A percentile compares a stretch with the other conserved stretches of the same genome.
phyloP scores from a whole-genome alignment of 805 yeast species.

The Myxozyma monticola region DNA sequence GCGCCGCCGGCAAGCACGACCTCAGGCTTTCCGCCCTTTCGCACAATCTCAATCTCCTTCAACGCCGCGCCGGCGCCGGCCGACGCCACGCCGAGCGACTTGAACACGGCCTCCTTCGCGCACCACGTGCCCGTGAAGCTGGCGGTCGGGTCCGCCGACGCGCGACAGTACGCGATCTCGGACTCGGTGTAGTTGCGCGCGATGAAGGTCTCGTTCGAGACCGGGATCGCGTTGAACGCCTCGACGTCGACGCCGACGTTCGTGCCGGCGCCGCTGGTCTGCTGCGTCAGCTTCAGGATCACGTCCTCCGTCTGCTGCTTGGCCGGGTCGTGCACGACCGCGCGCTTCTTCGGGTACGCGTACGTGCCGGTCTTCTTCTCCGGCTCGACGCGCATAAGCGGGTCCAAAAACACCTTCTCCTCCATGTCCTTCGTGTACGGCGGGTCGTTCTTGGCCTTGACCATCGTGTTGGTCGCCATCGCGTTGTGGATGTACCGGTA shows the following conservation, averaged over 20 bases:
- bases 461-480: slow-evolving; percentile 83
- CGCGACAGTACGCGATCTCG: slow-evolving; percentile 76
- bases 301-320: slow-evolving; percentile 60
- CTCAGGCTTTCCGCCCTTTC: slow-evolving; percentile 69
- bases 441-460: slow-evolving; percentile 88
- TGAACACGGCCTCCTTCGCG: slow-evolving; percentile 98
- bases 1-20: slow-evolving; percentile 81
- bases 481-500: slow-evolving; percentile 96
- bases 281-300: slow-evolving; percentile 55
- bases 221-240: slow-evolving; percentile 73
- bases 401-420: slow-evolving; percentile 89
- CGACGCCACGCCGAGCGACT: slow-evolving; percentile 83
- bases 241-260: slow-evolving; percentile 98
- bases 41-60: slow-evolving; percentile 82
- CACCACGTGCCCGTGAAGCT: slow-evolving; percentile 98
- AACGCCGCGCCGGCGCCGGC: slow-evolving; percentile 95
- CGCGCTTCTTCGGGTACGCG: slow-evolving; percentile 32
- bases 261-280: slow-evolving; percentile 44
- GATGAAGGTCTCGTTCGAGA: slow-evolving; percentile 85
- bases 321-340: slow-evolving; percentile 18
- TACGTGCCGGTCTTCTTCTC: slow-evolving; percentile 37
- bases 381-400: slow-evolving; percentile 74
- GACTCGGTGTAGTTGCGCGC: slow-evolving; percentile 84
- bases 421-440: slow-evolving; percentile 91
- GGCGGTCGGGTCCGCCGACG: slow-evolving; percentile 76